Base-by-base conservation (phyloP, 2,329 filamentous ascomycete species). In the Fusarium domesticum region DNA sequence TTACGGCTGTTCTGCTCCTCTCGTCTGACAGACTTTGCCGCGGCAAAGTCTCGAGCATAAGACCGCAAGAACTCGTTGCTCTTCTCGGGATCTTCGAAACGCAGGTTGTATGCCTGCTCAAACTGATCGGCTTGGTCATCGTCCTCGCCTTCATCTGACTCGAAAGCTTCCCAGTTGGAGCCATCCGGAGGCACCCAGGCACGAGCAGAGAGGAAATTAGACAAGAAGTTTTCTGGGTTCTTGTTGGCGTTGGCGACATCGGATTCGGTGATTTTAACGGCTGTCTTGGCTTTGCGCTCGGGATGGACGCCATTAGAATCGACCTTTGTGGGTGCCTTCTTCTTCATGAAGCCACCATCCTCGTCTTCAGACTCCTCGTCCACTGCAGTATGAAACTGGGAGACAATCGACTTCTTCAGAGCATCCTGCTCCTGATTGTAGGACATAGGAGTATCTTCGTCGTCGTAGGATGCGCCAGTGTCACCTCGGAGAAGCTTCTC, bases 81-180 rank as follows among this genome's bases (percentile, higher is more conserved):
- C 63, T 88, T 90, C 47, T 79, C 79, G 0, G 93, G 90, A 59
- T 97, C 88, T 65, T 98, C 93, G 61, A 98, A 98, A 25, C 93
- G 86, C 69, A 96, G 71, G 70, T 98, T 98, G 72, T 96, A 98
- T 5, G 91, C 91, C 53, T 87, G 79, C 70, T 98, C 93, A 60
- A 92, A 95, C 48, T 85, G 82, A 35, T 97, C 92, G 18, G 91
- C 91, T 35, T 81, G 77, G 20, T 87, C 73, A 37, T 77, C 75
- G 3, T 76, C 89, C 39, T 96, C 89, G 53, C 93, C 91, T 0
- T 96, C 90, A 56, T 98, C 93, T 0, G 90, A 96, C 62, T 96
- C 89, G 45, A 98, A 87, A 1, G 91, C 87, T 57, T 91, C 76
- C 68, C 88, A 90, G 33, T 78, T 78, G 17, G 80, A 75, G 33